A percentile compares a stretch with the other conserved stretches of the same genome.
These are phyloP conservation scores for Geoglossum cookeanum DNA, from an alignment of 2,329 filamentous ascomycete genomes.

Conservation along the genomic window DNA sequence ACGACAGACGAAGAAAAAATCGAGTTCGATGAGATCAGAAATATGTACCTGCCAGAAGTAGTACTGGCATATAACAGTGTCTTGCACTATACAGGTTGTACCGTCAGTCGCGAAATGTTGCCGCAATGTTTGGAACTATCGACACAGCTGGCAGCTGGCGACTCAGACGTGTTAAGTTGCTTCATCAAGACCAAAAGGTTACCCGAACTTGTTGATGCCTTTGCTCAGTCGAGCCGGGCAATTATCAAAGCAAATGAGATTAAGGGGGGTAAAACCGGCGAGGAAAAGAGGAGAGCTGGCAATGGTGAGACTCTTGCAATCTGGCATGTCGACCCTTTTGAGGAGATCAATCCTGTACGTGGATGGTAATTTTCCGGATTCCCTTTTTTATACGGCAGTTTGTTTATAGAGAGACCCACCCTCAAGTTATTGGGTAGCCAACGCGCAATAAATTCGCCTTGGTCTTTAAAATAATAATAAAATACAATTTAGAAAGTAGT, in stretches of 20 bases:
- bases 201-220: conserved; percentile 54
- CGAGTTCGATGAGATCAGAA: conserved; percentile 46
- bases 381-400: not conserved
- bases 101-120: conserved; percentile 55
- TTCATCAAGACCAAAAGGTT: conserved; percentile 48
- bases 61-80: conserved; percentile 68
- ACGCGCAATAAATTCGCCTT: not conserved
- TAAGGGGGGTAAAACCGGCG: conserved; percentile 21
- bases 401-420: not conserved
- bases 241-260: conserved; percentile 33
- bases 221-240: conserved; percentile 61
- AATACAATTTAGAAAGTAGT: too few species aligned
- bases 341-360: conserved; percentile 6
- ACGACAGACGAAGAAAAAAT: not conserved
- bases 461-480: not conserved
- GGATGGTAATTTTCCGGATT: not conserved
- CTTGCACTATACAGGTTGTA: conserved; percentile 58
- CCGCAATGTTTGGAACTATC: conserved; percentile 78
- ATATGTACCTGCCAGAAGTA: conserved; percentile 68
- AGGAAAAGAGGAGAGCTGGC: conserved; percentile 13
- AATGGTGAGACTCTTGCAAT: conserved; percentile 20
- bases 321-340: conserved; percentile 19
- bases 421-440: not conserved
- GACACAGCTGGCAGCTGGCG: conserved; percentile 50
- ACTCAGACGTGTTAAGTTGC: conserved; percentile 43